Evolutionary conservation across 495 filamentous ascomycete genomes (phyloP).

Genomic region (Penicillium ucsense): DNA sequence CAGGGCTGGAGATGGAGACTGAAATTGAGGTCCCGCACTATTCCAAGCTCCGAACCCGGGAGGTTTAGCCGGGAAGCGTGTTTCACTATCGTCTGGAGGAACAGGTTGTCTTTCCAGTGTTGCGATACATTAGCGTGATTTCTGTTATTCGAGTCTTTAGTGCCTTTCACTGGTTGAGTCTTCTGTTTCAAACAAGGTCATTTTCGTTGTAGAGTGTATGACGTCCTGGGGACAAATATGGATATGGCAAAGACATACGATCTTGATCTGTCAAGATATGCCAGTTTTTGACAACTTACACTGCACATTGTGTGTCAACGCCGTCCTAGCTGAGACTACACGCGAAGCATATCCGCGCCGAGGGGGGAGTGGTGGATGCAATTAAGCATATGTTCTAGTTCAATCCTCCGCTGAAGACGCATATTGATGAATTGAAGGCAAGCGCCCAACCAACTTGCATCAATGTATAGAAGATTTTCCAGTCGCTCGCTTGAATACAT

Average conservation of each 20-base stretch:
- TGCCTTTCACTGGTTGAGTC: too few species aligned
- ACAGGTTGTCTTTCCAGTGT: background rate
- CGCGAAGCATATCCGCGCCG: background rate
- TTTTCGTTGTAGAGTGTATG: background rate
- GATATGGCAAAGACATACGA: conserved; percentile 16
- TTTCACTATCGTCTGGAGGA: background rate
- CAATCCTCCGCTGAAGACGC: too few species aligned
- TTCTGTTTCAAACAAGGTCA: too few species aligned
- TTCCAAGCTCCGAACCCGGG: conserved; percentile 29
- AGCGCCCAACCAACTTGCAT: too few species aligned
- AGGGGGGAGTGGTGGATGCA: background rate
- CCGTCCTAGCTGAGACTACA: background rate
- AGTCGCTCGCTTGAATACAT: background rate
- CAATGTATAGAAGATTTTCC: background rate
- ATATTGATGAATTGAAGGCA: too few species aligned
- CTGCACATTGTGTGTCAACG: background rate
- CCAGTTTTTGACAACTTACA: too few species aligned
- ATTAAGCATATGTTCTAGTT: too few species aligned
- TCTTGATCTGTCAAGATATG: background rate
- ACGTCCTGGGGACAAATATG: conserved; percentile 18
- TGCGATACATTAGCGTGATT: conserved; percentile 18
- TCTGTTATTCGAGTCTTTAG: background rate
- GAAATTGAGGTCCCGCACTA: conserved; percentile 45
- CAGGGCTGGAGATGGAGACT: conserved; percentile 70
- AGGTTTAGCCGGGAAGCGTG: conserved; percentile 22